phyloP scores from a whole-genome alignment of 2,329 filamentous ascomycete genomes.

The Dryadomyces quercivorus region DNA sequence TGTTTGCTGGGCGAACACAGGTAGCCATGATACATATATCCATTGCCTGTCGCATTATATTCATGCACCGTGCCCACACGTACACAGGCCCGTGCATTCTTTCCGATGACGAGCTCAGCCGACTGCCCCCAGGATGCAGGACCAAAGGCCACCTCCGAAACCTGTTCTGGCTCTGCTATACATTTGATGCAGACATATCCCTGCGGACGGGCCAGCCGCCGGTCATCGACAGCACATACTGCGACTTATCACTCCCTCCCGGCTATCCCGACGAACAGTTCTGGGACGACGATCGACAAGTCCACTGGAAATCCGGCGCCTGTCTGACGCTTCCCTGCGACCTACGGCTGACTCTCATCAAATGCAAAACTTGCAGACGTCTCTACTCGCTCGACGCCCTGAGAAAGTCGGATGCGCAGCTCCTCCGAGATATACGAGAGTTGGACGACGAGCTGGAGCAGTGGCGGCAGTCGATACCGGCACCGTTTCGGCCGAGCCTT shows the following conservation, averaged over 20 bases:
- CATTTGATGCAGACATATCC: constrained; percentile 40
- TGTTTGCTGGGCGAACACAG: constrained; percentile 32
- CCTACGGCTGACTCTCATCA: constrained; percentile 35
- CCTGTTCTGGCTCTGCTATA: constrained; percentile 43
- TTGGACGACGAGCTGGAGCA: constrained; percentile 42
- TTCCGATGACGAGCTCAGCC: not conserved
- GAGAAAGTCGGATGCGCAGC: constrained; percentile 39
- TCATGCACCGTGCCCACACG: constrained; percentile 28
- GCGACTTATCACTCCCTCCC: constrained; percentile 34
- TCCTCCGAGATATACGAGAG: constrained; percentile 40
- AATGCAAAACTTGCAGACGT: constrained; percentile 32
- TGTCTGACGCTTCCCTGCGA: constrained; percentile 31
- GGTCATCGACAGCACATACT: constrained; percentile 34
- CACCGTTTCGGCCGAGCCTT: constrained; percentile 31
- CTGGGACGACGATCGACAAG: not conserved
- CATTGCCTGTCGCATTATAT: constrained; percentile 33
- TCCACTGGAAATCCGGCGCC: not conserved
- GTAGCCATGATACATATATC: constrained; percentile 30
- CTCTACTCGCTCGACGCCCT: constrained; percentile 36
- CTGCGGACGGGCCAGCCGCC: constrained; percentile 41
- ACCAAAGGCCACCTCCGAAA: constrained; percentile 22
- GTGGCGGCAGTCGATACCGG: constrained; percentile 37
- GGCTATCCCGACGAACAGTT: not conserved
- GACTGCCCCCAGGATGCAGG: constrained; percentile 12
- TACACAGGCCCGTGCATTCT: not conserved